These are phyloP conservation scores for Calonectria honghensis DNA, from an alignment of 2,329 filamentous ascomycete species.

Conservation along the genomic window DNA sequence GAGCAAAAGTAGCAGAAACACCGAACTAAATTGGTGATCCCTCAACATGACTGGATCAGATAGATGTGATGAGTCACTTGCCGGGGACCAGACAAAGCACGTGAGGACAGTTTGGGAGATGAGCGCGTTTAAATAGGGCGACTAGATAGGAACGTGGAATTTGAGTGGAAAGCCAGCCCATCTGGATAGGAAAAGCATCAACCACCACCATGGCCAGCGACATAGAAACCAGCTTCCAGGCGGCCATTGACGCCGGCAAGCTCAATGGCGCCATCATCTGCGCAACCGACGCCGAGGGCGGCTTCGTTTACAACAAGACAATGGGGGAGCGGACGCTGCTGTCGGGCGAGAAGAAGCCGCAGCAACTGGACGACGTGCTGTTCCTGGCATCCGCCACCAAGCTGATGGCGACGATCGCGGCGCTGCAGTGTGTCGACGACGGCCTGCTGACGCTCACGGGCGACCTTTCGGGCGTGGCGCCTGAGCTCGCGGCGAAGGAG, in stretches of 20 bases:
- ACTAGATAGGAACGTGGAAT: background rate
- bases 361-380: conserved; percentile 61
- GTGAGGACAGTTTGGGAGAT: background rate
- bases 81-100: background rate
- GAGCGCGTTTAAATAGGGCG: background rate
- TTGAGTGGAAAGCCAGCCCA: background rate
- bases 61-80: conserved; percentile 22
- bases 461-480: conserved; percentile 66
- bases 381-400: conserved; percentile 64
- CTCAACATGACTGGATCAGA: background rate
- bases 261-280: conserved; percentile 66
- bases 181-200: too few relatives aligned
- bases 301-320: conserved; percentile 63
- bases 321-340: conserved; percentile 65
- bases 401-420: conserved; percentile 70
- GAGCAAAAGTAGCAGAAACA: background rate
- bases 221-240: conserved; percentile 63
- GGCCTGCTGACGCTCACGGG: conserved; percentile 67
- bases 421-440: conserved; percentile 72
- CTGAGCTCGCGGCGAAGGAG: conserved; percentile 68
- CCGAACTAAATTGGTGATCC: background rate
- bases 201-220: conserved; percentile 48
- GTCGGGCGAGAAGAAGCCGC: conserved; percentile 62
- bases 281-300: conserved; percentile 61
- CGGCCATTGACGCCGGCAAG: conserved; percentile 64